A percentile compares a stretch with the other conserved stretches of the same genome.
These are phyloP conservation scores for Colletotrichum acutatum DNA, from an alignment of 2,329 filamentous ascomycete genomes.

Conservation along the genomic window DNA sequence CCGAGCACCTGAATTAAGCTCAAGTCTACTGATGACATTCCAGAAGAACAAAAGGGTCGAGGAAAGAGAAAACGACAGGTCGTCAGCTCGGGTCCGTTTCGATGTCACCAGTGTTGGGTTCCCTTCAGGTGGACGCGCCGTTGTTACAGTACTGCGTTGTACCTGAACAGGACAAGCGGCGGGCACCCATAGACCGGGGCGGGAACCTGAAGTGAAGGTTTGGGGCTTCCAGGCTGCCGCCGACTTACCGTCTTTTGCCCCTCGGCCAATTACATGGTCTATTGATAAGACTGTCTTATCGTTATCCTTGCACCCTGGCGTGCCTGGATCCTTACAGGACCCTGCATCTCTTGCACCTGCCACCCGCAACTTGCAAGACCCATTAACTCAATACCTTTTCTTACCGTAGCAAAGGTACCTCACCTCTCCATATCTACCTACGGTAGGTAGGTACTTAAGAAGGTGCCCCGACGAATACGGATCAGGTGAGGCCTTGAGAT, in stretches of 20 bases:
- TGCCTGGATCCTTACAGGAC: slow-evolving; percentile 3
- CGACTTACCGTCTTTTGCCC: not conserved
- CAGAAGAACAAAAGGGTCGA: not conserved
- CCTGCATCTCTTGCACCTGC: not conserved
- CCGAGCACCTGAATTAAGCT: not conserved
- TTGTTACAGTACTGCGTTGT: not conserved
- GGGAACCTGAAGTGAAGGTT: not conserved
- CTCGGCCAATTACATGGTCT: not conserved
- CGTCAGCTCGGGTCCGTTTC: not conserved
- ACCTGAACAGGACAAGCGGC: not conserved
- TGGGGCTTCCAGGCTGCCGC: slow-evolving; percentile 5
- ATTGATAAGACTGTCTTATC: slow-evolving; percentile 2
- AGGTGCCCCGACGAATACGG: not conserved
- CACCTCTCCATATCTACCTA: no score
- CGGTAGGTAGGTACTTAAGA: no score
- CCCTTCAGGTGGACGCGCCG: not conserved
- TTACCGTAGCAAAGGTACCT: not conserved
- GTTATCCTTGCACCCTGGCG: not conserved
- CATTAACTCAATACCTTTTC: not conserved
- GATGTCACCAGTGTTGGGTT: not conserved
- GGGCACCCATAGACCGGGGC: not conserved
- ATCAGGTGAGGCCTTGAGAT: not conserved
- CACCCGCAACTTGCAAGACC: not conserved
- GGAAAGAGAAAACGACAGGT: not conserved
- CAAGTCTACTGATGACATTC: not conserved